Conservation (phyloP, 257 asterid species). For the Nicotiana tomentosiformis region DNA sequence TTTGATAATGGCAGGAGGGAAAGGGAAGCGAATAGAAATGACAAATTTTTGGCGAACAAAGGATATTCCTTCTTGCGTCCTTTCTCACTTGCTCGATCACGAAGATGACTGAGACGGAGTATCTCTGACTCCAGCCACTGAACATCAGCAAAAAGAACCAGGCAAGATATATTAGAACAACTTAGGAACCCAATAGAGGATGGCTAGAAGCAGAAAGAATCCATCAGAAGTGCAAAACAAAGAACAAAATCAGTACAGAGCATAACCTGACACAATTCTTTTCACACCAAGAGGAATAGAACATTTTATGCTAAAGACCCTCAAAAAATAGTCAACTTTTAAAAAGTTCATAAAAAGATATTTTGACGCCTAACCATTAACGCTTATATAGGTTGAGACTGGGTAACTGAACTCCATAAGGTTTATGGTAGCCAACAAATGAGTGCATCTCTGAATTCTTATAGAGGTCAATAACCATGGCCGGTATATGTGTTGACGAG, state of each 20-base stretch:
- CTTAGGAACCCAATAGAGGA: not conserved
- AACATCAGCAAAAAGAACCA: constrained; percentile 15
- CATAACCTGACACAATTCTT: not conserved
- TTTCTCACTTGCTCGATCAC: constrained; percentile 97
- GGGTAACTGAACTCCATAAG: not conserved
- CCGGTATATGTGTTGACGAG: not conserved
- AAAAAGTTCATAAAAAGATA: not conserved
- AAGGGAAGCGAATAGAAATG: not conserved
- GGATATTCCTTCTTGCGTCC: constrained; percentile 99
- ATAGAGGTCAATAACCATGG: no score
- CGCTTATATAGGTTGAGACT: not conserved
- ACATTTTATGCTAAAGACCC: not conserved
- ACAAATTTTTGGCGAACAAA: constrained; percentile 24
- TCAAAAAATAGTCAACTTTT: not conserved
- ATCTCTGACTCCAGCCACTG: constrained; percentile 98
- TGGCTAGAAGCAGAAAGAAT: not conserved
- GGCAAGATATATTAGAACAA: not conserved
- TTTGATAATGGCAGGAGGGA: not conserved
- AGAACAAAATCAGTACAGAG: not conserved
- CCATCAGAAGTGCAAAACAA: not conserved
- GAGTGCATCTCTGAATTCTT: no score
- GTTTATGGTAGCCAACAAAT: not conserved
- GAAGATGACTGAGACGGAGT: constrained; percentile 84
- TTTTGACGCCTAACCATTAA: not conserved
- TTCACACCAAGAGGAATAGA: not conserved